Conservation (phyloP, 768 basidiomycete species). For the Coprinellus micaceus region DNA sequence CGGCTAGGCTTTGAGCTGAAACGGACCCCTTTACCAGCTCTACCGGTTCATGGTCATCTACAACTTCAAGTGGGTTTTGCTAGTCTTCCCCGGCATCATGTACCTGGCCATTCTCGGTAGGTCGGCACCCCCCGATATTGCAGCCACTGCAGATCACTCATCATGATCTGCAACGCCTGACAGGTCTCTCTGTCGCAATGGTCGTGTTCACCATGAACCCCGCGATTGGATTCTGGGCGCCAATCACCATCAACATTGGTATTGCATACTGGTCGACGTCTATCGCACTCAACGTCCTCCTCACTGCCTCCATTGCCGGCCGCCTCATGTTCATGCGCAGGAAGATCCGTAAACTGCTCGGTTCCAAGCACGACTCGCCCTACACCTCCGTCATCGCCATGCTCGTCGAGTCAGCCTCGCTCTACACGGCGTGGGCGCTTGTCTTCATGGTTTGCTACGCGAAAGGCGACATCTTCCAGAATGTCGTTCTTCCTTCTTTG, state of each 20-base stretch:
- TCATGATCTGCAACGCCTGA: not conserved
- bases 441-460: conserved; percentile 33
- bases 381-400: conserved; percentile 34
- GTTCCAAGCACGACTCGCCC: conserved; percentile 20
- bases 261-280: conserved; percentile 34
- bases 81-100: conserved; percentile 6
- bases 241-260: conserved; percentile 24
- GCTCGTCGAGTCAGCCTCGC: conserved; percentile 35
- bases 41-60: conserved; percentile 15
- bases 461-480: conserved; percentile 22
- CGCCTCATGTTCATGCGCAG: conserved; percentile 31
- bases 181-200: conserved; percentile 11
- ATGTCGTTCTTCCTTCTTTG: conserved; percentile 24
- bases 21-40: conserved; percentile 3
- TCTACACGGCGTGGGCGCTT: conserved; percentile 30
- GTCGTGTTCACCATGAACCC: conserved; percentile 8
- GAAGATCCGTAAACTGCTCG: conserved; percentile 17
- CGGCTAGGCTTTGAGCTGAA: not conserved
- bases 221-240: conserved; percentile 13
- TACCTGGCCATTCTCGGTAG: conserved; percentile 13
- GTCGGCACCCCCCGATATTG: not conserved
- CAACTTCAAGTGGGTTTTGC: conserved; percentile 1
- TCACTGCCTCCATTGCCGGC: conserved; percentile 32
- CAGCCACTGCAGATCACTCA: not conserved
- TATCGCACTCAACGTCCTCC: conserved; percentile 34